A percentile compares a stretch with the other conserved stretches of the same genome.
These are phyloP conservation scores for Phytopythium aichiense DNA, from an alignment of 352 stramenopile species.

Conservation along the genomic window DNA sequence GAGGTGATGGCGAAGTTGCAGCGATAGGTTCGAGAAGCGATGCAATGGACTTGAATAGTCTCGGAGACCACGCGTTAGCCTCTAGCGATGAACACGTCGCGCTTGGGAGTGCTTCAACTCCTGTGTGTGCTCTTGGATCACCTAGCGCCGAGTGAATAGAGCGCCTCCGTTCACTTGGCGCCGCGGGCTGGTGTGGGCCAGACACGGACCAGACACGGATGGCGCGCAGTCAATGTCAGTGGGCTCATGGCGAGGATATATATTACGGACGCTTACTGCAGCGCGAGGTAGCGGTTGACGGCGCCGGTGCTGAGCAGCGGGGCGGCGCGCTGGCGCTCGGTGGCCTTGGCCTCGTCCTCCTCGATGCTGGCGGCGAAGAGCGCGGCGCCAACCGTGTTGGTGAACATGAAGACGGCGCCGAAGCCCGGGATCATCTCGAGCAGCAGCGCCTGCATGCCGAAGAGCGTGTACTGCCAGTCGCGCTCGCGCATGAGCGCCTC, in stretches of 20 bases:
- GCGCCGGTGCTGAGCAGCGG: constrained; percentile 3
- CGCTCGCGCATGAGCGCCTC: constrained; percentile 40
- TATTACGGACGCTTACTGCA: background rate
- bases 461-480: constrained; percentile 55
- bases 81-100: too few species aligned
- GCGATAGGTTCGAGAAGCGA: too few species aligned
- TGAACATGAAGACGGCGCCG: constrained; percentile 64
- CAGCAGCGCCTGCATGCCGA: constrained; percentile 68
- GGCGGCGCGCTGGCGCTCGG: background rate
- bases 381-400: constrained; percentile 63
- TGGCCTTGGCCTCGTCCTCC: constrained; percentile 22
- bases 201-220: too few species aligned
- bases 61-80: too few species aligned
- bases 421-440: constrained; percentile 72
- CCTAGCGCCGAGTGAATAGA: too few species aligned
- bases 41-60: too few species aligned
- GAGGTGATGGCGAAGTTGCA: too few species aligned
- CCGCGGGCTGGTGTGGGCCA: too few species aligned
- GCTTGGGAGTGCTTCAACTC: too few species aligned
- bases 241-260: background rate
- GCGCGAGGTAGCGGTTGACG: constrained; percentile 7
- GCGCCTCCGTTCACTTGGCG: too few species aligned
- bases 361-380: constrained; percentile 65
- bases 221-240: too few species aligned
- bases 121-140: too few species aligned